Percentiles rank a stretch among this genome's conserved stretches.
phyloP scores from a whole-genome alignment of 257 asterid species.

The Knoxia roxburghii region DNA sequence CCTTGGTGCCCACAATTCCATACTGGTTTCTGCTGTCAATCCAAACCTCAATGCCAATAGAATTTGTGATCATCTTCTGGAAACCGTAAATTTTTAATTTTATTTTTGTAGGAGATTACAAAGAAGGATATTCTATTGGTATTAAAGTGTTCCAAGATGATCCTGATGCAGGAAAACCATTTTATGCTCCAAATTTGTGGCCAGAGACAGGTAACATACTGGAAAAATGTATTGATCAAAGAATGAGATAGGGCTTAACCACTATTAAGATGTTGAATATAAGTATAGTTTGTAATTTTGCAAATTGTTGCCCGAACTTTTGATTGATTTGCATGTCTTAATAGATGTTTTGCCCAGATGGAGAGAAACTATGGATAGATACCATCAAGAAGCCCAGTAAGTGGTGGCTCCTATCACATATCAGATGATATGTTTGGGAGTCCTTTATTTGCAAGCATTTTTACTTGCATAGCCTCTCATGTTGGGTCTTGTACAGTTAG shows the following conservation, averaged over 20 bases:
- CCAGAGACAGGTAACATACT: slow-evolving; percentile 51
- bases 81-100: too few relatives aligned
- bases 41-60: too few relatives aligned
- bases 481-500: too few relatives aligned
- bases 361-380: slow-evolving; percentile 86
- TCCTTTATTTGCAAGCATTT: too few relatives aligned
- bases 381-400: slow-evolving; percentile 72
- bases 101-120: slow-evolving; percentile 74
- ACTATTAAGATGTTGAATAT: too few relatives aligned
- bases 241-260: too few relatives aligned
- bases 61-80: too few relatives aligned
- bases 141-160: slow-evolving; percentile 61
- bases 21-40: too few relatives aligned
- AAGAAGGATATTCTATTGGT: slow-evolving; percentile 95
- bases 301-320: neutral
- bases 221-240: too few relatives aligned
- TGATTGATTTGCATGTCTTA: neutral
- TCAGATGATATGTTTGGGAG: too few relatives aligned
- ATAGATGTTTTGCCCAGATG: slow-evolving; percentile 72
- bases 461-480: too few relatives aligned
- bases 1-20: too few relatives aligned
- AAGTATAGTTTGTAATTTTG: neutral
- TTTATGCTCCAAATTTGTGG: slow-evolving; percentile 75
- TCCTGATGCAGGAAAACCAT: slow-evolving; percentile 59
- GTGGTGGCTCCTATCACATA: slow-evolving; percentile 18